Base-by-base conservation (phyloP, 1,139 yeast genomes). In the Yarrowia galli region DNA sequence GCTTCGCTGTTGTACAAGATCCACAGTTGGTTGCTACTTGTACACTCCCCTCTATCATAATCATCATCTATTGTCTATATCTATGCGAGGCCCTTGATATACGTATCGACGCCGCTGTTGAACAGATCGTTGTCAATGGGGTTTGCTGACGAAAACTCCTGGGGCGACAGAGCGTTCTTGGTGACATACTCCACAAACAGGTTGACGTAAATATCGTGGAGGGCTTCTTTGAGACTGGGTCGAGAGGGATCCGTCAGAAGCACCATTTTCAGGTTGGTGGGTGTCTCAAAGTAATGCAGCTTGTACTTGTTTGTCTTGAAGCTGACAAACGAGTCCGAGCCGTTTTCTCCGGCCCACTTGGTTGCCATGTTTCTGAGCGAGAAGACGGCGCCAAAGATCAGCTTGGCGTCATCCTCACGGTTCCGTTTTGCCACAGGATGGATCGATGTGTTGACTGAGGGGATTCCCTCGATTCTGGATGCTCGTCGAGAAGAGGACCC, bases 341-440 rank as follows among this genome's bases (percentile, higher is more conserved):
- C 65, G 74, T 89, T 91, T 68, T 78, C 78, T 60, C 75, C 77
- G 6, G 86, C 85, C 65, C 92, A 79, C 73, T 90, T 89, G 35
- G 86, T 82, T 0, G 95, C 84, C 65, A 93, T 85, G 71, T 88
- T 90, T 68, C 93, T 85, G 71, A 95, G 79, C 10, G 98, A 92
- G 75, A 87, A 90, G 22, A 92, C 81, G 65, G 91, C 87, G n/a
- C 99, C 99, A 76, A 92, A 95, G 22, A 95, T 81, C 56, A 95
- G 83, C 76, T 95, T 90, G 15, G 95, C 88, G 18, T 85, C 82
- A 74, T 89, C 89, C 51, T 87, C 87, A 13, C 65, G 71, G 23
- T 58, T 58, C 2, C 64, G 64, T 43, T 43, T 58, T 15, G 64
- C 9, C 25, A 43, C 40, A 8, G 64, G 64, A 25, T 43, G 51